These are phyloP conservation scores for Emergomyces orientalis DNA, from an alignment of 2,329 filamentous ascomycete genomes.

Conservation along the genomic window DNA sequence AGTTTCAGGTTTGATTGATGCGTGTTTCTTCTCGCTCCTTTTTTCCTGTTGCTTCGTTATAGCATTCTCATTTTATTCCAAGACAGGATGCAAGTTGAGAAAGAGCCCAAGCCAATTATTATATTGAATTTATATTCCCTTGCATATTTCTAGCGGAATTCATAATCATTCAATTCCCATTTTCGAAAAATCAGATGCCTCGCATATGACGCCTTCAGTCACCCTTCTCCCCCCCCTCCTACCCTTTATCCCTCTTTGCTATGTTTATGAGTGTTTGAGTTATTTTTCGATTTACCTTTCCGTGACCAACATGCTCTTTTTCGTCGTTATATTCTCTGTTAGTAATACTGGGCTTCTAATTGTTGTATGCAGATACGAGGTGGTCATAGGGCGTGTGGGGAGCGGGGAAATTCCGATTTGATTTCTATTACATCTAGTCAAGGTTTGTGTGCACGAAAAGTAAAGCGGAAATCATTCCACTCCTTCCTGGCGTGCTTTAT, in stretches of 20 bases:
- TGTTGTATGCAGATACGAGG: not conserved
- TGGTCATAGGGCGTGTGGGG: not conserved
- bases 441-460: not conserved
- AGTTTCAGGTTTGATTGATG: not conserved
- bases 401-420: not conserved
- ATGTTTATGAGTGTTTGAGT: not conserved
- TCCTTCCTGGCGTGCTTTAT: not conserved
- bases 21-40: not conserved
- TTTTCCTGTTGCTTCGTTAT: not conserved
- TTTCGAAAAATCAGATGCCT: not conserved
- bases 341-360: not conserved
- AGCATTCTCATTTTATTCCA: not conserved
- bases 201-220: not conserved
- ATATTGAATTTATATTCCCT: not conserved
- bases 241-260: not conserved
- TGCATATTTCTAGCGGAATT: not conserved
- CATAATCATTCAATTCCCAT: not conserved
- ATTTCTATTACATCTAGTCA: not conserved
- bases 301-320: not conserved
- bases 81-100: not conserved
- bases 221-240: too few relatives aligned
- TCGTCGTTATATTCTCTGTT: not conserved
- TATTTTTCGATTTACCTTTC: too few relatives aligned
- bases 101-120: not conserved
- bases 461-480: not conserved